Conservation (phyloP, 2,329 filamentous ascomycete genomes). For the Pseudopyricularia javanii region DNA sequence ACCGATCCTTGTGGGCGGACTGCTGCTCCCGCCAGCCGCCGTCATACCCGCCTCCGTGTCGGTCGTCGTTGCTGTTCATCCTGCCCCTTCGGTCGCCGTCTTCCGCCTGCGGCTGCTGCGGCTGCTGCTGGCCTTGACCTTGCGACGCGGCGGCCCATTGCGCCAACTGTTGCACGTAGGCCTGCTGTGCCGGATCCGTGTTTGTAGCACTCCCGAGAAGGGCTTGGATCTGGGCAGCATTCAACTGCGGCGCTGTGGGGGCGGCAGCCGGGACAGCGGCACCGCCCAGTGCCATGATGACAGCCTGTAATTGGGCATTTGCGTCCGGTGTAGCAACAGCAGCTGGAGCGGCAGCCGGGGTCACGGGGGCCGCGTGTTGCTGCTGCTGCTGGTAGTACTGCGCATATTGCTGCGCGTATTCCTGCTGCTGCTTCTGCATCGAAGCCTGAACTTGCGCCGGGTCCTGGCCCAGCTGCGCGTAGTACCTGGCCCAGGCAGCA, state of each 20-base stretch:
- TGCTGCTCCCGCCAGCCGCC: slow-evolving; percentile 2
- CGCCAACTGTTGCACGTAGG: neutral
- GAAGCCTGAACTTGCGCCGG: slow-evolving; percentile 13
- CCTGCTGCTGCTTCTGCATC: slow-evolving; percentile 12
- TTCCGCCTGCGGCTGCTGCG: slow-evolving; percentile 5
- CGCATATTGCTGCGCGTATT: slow-evolving; percentile 18
- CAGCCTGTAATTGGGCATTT: slow-evolving; percentile 8
- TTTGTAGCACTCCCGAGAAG: slow-evolving; percentile 4
- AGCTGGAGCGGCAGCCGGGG: slow-evolving; percentile 5
- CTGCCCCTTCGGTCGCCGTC: slow-evolving; percentile 5
- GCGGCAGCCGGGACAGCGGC: neutral
- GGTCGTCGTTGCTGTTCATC: slow-evolving; percentile 2
- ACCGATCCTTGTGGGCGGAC: slow-evolving; percentile 4
- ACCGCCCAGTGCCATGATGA: slow-evolving; percentile 2
- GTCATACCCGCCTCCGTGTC: neutral
- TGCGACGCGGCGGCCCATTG: slow-evolving; percentile 5
- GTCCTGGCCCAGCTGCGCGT: slow-evolving; percentile 18
- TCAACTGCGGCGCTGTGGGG: neutral
- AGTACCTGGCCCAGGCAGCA: slow-evolving; percentile 25
- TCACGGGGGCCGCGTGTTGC: slow-evolving; percentile 8
- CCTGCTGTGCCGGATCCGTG: neutral
- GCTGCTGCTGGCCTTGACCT: slow-evolving; percentile 5
- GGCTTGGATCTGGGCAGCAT: slow-evolving; percentile 8
- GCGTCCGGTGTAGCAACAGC: neutral
- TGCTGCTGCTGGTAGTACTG: slow-evolving; percentile 20